Conservation (phyloP, 78 protist genomes). For the Dictyostelium intermedium region DNA sequence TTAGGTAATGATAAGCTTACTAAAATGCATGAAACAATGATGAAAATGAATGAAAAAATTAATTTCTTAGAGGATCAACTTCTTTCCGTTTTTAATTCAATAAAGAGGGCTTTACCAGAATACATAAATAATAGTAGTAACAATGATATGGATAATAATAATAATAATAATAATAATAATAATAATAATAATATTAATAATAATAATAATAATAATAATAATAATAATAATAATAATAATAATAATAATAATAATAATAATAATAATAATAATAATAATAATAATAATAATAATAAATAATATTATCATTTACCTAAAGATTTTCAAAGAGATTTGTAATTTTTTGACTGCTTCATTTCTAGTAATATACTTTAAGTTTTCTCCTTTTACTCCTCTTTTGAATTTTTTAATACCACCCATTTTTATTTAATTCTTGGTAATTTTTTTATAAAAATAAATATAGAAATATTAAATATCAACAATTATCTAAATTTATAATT, state of each 20-base stretch:
- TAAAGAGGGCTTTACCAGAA: background rate
- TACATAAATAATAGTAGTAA: too few relatives aligned
- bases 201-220: too few relatives aligned
- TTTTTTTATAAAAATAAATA: background rate
- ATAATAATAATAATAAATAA: background rate
- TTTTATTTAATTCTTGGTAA: background rate
- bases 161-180: too few relatives aligned
- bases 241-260: too few relatives aligned
- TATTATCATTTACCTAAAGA: constrained; percentile 84
- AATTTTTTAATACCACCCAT: constrained; percentile 76
- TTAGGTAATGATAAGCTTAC: background rate
- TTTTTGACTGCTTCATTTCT: constrained; percentile 87
- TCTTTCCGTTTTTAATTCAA: background rate
- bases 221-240: too few relatives aligned
- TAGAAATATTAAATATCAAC: background rate
- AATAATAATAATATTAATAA: too few relatives aligned
- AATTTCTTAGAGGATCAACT: background rate
- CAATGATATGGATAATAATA: too few relatives aligned
- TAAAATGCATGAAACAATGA: background rate
- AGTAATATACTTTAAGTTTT: constrained; percentile 83
- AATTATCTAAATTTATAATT: background rate
- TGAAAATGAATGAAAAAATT: background rate
- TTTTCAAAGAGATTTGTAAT: constrained; percentile 88
- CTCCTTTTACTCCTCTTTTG: constrained; percentile 70
- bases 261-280: too few relatives aligned